Evolutionary conservation across 495 filamentous ascomycete genomes (phyloP), one percentile per base, ranked within the genome.

Genomic region (Xylaria flabelliformis): DNA sequence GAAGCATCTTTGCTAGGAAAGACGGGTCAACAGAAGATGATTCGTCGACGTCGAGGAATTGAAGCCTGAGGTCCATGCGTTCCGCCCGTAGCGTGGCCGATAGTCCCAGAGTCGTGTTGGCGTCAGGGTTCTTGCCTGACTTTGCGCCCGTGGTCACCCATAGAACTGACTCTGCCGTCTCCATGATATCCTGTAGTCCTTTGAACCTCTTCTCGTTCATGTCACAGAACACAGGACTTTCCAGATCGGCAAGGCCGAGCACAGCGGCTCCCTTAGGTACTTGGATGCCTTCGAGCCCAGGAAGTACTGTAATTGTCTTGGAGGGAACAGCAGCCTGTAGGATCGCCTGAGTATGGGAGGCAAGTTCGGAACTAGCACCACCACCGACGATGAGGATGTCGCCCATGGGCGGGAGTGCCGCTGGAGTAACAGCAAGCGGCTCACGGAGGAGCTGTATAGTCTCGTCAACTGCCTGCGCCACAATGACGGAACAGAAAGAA

Each of bases 381-480:
- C 21, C 36, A 44, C 61, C 39, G 21, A 64, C 39, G 39, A 64
- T 44, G 19, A 64, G 10, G 61, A 64, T 44, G 15, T 64, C 39
- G 9, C 39, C 39, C 7, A 64, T 7, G 12, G 41, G 39, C 39
- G 34, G 36, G 26, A 21, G 17, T 12, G 36, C 39, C 39, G 12
- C 36, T 44, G 61, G n/a, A 13, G n/a, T 39, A 9, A 44, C 41
- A 26, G 19, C 10, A 44, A 64, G 61, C 9, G 61, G 61, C 41
- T 64, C 61, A 48, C 66, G 65, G 66, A 72, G 61, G 15, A 78
- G 65, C 2, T 67, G 69, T 19, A 85, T 41, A 8, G 73, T 73
- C 36, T 81, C 73, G 68, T 88, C 80, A 4, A 85, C 79, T 1
- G 86, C 86, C 67, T 87, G 86, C 0, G 80, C 73, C 0, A 77